Conservation (phyloP, 176 grass and related monocot genomes). For the Paspalum notatum region DNA sequence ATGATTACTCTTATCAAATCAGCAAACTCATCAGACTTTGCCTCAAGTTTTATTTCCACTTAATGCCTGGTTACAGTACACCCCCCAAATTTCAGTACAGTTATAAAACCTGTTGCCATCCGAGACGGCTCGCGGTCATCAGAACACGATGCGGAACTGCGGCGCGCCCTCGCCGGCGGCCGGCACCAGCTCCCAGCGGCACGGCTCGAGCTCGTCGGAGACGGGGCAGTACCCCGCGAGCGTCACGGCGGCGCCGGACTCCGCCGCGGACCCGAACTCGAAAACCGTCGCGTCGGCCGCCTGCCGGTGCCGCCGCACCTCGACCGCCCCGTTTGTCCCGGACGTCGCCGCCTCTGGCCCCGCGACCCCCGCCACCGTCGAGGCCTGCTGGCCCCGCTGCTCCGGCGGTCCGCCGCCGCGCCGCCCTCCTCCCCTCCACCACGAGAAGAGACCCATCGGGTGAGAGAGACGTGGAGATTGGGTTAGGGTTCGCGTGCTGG, state of each 20-base stretch:
- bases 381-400: neutral
- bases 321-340: conserved; percentile 72
- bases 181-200: conserved; percentile 84
- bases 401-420: conserved; percentile 37
- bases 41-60: conserved; percentile 40
- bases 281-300: conserved; percentile 79
- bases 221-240: conserved; percentile 85
- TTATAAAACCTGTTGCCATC: conserved; percentile 17
- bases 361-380: neutral
- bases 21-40: neutral
- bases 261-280: conserved; percentile 86
- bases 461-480: conserved; percentile 39
- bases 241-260: conserved; percentile 63
- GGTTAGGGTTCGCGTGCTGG: conserved; percentile 36
- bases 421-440: conserved; percentile 65
- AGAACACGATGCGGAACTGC: conserved; percentile 96
- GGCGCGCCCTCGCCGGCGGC: conserved; percentile 63
- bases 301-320: conserved; percentile 65
- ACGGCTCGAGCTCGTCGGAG: conserved; percentile 89
- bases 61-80: conserved; percentile 36
- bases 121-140: conserved; percentile 47
- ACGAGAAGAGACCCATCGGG: conserved; percentile 81
- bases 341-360: conserved; percentile 20
- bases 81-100: conserved; percentile 7
- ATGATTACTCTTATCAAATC: neutral